These are phyloP conservation scores for Solioccasus polychromus DNA, from an alignment of 768 basidiomycete genomes.

Conservation along the genomic window DNA sequence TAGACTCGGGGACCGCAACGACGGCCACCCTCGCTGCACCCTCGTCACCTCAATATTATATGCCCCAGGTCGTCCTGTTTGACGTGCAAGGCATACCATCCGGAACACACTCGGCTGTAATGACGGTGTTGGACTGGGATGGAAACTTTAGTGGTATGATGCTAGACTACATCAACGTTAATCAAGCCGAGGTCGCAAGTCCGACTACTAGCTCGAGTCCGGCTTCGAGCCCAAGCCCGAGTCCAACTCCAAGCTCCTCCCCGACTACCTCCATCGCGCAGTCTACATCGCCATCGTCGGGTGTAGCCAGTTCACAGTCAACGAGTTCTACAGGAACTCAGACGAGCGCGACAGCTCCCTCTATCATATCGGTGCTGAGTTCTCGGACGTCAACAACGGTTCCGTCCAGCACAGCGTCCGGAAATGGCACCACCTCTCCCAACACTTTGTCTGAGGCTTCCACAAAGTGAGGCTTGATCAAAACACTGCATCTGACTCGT, in stretches of 20 bases:
- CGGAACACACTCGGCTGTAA: slow-evolving; percentile 20
- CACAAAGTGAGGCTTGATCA: slow-evolving; percentile 11
- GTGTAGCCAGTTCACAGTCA: background rate
- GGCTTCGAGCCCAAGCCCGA: background rate
- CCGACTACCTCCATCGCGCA: slow-evolving; percentile 4
- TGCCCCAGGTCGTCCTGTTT: slow-evolving; percentile 20
- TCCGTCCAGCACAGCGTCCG: slow-evolving; percentile 14
- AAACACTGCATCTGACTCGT: background rate
- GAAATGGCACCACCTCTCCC: background rate
- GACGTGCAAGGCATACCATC: slow-evolving; percentile 19
- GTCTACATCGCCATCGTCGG: slow-evolving; percentile 4
- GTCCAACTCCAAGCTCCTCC: background rate
- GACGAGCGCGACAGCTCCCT: background rate
- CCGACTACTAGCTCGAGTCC: slow-evolving; percentile 1
- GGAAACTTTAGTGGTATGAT: slow-evolving; percentile 28
- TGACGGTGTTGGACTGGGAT: slow-evolving; percentile 27
- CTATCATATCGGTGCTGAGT: slow-evolving; percentile 4
- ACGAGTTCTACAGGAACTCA: slow-evolving; percentile 2
- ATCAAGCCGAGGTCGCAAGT: slow-evolving; percentile 16
- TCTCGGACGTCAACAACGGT: slow-evolving; percentile 7
- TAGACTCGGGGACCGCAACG: slow-evolving; percentile 21
- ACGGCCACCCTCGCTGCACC: slow-evolving; percentile 23
- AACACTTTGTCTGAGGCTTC: slow-evolving; percentile 4
- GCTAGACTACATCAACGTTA: slow-evolving; percentile 27
- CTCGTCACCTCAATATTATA: slow-evolving; percentile 23